phyloP scores from a whole-genome alignment of 768 basidiomycete genomes.

The Tricholoma sp. region DNA sequence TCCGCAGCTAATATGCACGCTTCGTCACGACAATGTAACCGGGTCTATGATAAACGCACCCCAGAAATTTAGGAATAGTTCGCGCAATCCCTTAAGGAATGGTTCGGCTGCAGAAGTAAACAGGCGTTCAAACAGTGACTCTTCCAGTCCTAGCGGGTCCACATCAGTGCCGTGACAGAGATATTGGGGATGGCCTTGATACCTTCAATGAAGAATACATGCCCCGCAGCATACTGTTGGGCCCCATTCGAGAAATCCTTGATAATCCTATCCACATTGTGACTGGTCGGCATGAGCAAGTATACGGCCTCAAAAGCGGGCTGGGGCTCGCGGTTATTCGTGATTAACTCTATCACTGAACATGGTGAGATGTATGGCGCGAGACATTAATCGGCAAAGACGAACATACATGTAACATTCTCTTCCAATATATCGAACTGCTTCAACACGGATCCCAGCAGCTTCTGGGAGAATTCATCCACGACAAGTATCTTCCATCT shows the following conservation, averaged over 20 bases:
- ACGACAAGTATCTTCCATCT: slow-evolving; percentile 98
- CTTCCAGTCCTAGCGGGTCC: slow-evolving; percentile 62
- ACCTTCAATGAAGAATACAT: slow-evolving; percentile 94
- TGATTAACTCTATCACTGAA: slow-evolving; percentile 91
- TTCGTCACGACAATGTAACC: slow-evolving; percentile 1
- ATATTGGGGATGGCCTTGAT: neutral
- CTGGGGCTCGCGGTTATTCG: slow-evolving; percentile 76
- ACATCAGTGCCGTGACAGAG: neutral
- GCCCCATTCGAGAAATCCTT: slow-evolving; percentile 63
- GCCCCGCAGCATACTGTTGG: slow-evolving; percentile 75
- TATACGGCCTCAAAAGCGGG: slow-evolving; percentile 89
- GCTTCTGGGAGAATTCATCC: slow-evolving; percentile 83
- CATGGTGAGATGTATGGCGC: neutral
- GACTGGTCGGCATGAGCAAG: slow-evolving; percentile 88
- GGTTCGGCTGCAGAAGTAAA: slow-evolving; percentile 74
- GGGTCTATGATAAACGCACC: slow-evolving; percentile 43
- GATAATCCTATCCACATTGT: slow-evolving; percentile 90
- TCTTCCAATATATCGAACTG: slow-evolving; percentile 93
- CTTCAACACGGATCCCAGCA: slow-evolving; percentile 82
- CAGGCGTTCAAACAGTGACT: slow-evolving; percentile 70
- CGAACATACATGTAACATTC: slow-evolving; percentile 85
- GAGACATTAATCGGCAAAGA: neutral
- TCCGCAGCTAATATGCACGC: slow-evolving; percentile 59
- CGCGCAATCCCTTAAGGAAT: slow-evolving; percentile 70
- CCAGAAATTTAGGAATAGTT: slow-evolving; percentile 92